Percentiles rank a stretch among this genome's conserved stretches.
phyloP scores from a whole-genome alignment of 1,139 yeast genomes.

The Pichia sorboxylosa region DNA sequence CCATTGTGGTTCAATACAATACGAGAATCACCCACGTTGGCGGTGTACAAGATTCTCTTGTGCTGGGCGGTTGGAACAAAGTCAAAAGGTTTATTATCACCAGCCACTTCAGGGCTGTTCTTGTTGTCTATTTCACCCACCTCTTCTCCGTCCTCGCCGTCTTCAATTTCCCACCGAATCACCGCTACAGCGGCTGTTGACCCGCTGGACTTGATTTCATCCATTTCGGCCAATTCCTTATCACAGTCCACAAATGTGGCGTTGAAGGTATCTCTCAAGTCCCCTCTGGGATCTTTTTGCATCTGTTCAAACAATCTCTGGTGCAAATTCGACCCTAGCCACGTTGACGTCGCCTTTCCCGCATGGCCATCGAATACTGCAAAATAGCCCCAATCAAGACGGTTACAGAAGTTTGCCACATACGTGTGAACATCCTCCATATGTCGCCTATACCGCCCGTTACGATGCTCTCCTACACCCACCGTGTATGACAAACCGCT shows the following conservation, averaged over 20 bases:
- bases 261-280: constrained; percentile 46
- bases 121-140: constrained; percentile 24
- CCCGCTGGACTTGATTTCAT: constrained; percentile 61
- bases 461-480: constrained; percentile 85
- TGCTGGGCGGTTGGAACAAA: constrained; percentile 37
- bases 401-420: constrained; percentile 82
- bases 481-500: constrained; percentile 45
- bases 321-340: constrained; percentile 89
- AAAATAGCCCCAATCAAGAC: constrained; percentile 89
- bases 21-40: constrained; percentile 92
- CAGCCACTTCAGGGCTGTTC: constrained; percentile 22
- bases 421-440: constrained; percentile 98
- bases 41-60: constrained; percentile 73
- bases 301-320: constrained; percentile 47
- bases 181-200: constrained; percentile 95
- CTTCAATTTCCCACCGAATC: constrained; percentile 67
- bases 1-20: constrained; percentile 68
- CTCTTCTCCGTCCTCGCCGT: constrained; percentile 19
- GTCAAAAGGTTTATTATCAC: constrained; percentile 26
- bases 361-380: constrained; percentile 98
- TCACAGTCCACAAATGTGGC: constrained; percentile 68
- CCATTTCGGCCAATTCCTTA: constrained; percentile 41
- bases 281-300: constrained; percentile 24
- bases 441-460: constrained; percentile 65
- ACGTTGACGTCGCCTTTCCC: constrained; percentile 84